Conservation (phyloP, 495 filamentous ascomycete genomes). For the Venustampulla echinocandica region DNA sequence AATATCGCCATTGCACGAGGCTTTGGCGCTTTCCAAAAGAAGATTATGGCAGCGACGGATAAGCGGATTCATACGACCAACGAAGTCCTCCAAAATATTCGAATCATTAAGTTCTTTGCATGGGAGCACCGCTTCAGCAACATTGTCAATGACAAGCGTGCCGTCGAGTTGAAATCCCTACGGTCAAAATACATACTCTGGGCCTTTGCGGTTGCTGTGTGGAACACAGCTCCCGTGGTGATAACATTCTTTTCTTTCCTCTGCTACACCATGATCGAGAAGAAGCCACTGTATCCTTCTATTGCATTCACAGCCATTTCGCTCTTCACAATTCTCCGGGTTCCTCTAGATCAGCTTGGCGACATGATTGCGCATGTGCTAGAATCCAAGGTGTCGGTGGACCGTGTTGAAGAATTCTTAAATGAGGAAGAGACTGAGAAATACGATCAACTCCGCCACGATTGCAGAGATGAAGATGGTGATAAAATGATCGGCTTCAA, state of each 20-base stretch:
- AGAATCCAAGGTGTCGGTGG: slow-evolving; percentile 93
- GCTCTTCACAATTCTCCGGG: slow-evolving; percentile 88
- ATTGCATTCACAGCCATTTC: slow-evolving; percentile 95
- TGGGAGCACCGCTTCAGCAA: slow-evolving; percentile 91
- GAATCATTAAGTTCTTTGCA: slow-evolving; percentile 99
- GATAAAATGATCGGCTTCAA: slow-evolving; percentile 72
- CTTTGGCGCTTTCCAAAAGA: slow-evolving; percentile 77
- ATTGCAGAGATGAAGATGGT: slow-evolving; percentile 49
- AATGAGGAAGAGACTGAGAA: slow-evolving; percentile 95
- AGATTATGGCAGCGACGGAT: slow-evolving; percentile 90
- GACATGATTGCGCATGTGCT: slow-evolving; percentile 99
- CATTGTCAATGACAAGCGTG: slow-evolving; percentile 80
- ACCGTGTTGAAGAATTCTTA: slow-evolving; percentile 92
- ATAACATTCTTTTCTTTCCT: slow-evolving; percentile 96
- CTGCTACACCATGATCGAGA: slow-evolving; percentile 83
- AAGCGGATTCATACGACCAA: slow-evolving; percentile 95
- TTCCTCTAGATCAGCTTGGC: slow-evolving; percentile 90
- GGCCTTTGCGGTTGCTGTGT: slow-evolving; percentile 84
- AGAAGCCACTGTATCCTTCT: slow-evolving; percentile 82
- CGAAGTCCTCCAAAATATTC: slow-evolving; percentile 93
- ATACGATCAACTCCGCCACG: slow-evolving; percentile 69
- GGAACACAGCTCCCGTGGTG: slow-evolving; percentile 91
- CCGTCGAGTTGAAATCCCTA: slow-evolving; percentile 66
- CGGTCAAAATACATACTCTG: slow-evolving; percentile 82
- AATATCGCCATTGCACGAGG: slow-evolving; percentile 79